These are phyloP conservation scores for Calamus simplicifolius DNA, from an alignment of 176 grass and related monocot species.

Conservation along the genomic window DNA sequence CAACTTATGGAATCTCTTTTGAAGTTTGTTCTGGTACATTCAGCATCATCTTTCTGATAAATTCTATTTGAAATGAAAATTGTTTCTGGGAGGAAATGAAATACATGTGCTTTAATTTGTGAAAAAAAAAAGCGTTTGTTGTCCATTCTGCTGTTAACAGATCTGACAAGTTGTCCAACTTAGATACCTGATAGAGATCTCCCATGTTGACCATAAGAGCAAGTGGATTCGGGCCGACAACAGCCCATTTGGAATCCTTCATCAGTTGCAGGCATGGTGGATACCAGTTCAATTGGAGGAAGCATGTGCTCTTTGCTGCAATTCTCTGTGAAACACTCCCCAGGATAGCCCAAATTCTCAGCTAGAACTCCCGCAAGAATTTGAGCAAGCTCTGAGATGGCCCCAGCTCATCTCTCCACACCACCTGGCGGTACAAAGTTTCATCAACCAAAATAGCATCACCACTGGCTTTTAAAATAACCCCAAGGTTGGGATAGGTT, in stretches of 20 bases:
- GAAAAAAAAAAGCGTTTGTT: no score
- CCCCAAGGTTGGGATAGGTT: no score
- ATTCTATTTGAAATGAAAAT: no score
- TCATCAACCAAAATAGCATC: no score
- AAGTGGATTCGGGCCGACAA: constrained; percentile 61
- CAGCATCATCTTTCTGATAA: no score
- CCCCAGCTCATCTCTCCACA: constrained; percentile 37
- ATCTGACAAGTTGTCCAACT: no score
- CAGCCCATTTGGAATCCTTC: constrained; percentile 55
- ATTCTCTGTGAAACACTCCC: constrained; percentile 38
- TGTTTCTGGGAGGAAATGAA: no score
- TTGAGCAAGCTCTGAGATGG: constrained; percentile 49
- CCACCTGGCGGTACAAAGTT: constrained; percentile 27
- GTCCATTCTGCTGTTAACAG: no score
- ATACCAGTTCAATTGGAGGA: constrained; percentile 81
- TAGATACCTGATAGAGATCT: constrained; percentile 80
- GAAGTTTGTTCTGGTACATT: no score
- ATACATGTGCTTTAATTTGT: no score
- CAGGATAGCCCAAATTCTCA: constrained; percentile 22
- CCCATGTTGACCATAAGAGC: constrained; percentile 85
- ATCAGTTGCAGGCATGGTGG: constrained; percentile 77
- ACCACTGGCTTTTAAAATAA: no score
- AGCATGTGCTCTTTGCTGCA: constrained; percentile 68
- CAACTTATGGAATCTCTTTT: no score
- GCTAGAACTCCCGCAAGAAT: constrained; percentile 53